Percentiles rank a stretch among this genome's conserved stretches.
These are phyloP conservation scores for Endogone sp. DNA, from an alignment of 192 early-diverging fungal species.

Conservation along the genomic window DNA sequence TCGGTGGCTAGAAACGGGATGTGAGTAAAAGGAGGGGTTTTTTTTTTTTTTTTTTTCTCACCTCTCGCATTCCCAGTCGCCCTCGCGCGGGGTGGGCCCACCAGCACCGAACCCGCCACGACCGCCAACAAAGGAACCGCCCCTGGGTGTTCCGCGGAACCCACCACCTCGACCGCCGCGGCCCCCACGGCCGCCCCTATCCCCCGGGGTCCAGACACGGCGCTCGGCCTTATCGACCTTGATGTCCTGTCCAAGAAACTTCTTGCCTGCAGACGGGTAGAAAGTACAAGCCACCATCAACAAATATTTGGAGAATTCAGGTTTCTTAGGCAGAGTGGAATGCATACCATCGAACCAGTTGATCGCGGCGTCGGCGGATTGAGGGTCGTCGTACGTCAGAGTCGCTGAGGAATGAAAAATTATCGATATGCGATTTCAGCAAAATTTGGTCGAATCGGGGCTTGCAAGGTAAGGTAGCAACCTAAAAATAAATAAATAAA, in stretches of 20 bases:
- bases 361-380: constrained; percentile 64
- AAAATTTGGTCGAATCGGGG: too few relatives aligned
- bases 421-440: too few relatives aligned
- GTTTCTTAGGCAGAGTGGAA: neutral
- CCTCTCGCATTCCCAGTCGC: constrained; percentile 57
- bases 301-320: too few relatives aligned
- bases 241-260: constrained; percentile 49
- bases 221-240: constrained; percentile 61
- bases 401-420: too few relatives aligned
- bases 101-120: constrained; percentile 32
- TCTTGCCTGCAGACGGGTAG: constrained; percentile 31
- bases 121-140: constrained; percentile 31
- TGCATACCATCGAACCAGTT: constrained; percentile 65
- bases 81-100: constrained; percentile 45
- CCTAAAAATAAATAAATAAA: too few relatives aligned
- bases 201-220: constrained; percentile 39
- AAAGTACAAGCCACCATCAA: too few relatives aligned
- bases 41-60: constrained; percentile 15
- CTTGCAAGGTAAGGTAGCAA: too few relatives aligned
- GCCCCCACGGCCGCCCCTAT: constrained; percentile 38
- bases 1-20: too few relatives aligned
- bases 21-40: neutral
- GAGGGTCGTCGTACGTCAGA: constrained; percentile 73
- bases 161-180: constrained; percentile 37
- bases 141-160: constrained; percentile 36